Conservation (phyloP, 176 grass and related monocot species). For the Hyparrhenia diplandra region DNA sequence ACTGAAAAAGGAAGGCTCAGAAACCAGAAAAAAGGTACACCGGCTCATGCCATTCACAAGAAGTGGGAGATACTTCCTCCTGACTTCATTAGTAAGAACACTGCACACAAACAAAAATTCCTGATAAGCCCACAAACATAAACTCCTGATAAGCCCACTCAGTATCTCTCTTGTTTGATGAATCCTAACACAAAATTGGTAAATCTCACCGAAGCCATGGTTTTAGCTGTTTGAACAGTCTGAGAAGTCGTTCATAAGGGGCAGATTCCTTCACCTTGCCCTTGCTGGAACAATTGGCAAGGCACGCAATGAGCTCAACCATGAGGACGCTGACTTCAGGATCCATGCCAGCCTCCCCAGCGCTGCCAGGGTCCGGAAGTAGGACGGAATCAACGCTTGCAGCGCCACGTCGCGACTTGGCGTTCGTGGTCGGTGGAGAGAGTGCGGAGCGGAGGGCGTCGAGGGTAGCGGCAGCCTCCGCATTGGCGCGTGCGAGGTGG, state of each 20-base stretch:
- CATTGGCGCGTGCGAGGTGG: constrained; percentile 48
- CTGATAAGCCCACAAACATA: neutral
- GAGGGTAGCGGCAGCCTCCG: constrained; percentile 47
- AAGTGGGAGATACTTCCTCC: constrained; percentile 38
- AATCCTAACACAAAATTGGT: neutral
- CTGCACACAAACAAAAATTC: constrained; percentile 37
- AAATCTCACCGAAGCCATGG: constrained; percentile 69
- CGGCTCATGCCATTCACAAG: constrained; percentile 56
- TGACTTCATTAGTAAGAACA: constrained; percentile 36
- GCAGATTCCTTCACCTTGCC: constrained; percentile 42
- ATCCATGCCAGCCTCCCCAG: constrained; percentile 42
- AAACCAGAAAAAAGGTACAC: constrained; percentile 51
- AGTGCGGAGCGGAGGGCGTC: constrained; percentile 47
- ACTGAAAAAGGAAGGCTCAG: constrained; percentile 34
- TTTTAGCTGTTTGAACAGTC: constrained; percentile 46
- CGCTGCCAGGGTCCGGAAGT: constrained; percentile 39
- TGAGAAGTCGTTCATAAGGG: constrained; percentile 45
- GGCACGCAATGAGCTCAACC: constrained; percentile 47
- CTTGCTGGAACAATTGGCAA: constrained; percentile 61
- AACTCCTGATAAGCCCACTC: neutral
- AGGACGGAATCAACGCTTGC: neutral
- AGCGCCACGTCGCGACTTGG: constrained; percentile 38
- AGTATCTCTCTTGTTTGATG: neutral
- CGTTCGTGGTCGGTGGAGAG: neutral
- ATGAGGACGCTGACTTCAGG: constrained; percentile 47